These are phyloP conservation scores for Piromyces sp. DNA, from an alignment of 192 early-diverging fungal species.

Conservation along the genomic window DNA sequence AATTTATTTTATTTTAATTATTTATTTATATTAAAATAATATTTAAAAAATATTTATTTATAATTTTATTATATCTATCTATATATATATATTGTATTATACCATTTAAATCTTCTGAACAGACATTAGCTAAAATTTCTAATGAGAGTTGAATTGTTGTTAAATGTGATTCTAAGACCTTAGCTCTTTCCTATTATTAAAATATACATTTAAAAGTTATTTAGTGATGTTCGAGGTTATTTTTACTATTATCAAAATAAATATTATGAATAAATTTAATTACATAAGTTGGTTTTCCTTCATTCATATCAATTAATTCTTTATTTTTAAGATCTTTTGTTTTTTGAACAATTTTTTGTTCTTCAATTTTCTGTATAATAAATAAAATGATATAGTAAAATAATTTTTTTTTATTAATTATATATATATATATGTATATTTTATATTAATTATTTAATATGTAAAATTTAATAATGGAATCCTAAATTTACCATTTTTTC, in stretches of 20 bases:
- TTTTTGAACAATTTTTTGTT: neutral
- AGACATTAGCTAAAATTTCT: conserved; percentile 71
- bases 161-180: conserved; percentile 29
- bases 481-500: neutral
- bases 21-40: too few relatives aligned
- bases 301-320: neutral
- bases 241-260: too few relatives aligned
- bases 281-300: neutral
- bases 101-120: conserved; percentile 32
- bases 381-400: too few relatives aligned
- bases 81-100: neutral
- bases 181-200: conserved; percentile 15
- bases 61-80: neutral
- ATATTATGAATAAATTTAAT: neutral
- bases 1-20: too few relatives aligned
- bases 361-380: neutral
- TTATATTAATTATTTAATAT: too few relatives aligned
- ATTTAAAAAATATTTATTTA: too few relatives aligned
- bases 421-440: neutral
- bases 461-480: too few relatives aligned
- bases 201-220: too few relatives aligned
- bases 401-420: too few relatives aligned
- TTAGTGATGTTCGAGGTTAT: too few relatives aligned
- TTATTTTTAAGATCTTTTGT: neutral
- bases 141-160: conserved; percentile 49